These are phyloP conservation scores for Aureobasidium sp. DNA, from an alignment of 2,329 filamentous ascomycete species.

Conservation along the genomic window DNA sequence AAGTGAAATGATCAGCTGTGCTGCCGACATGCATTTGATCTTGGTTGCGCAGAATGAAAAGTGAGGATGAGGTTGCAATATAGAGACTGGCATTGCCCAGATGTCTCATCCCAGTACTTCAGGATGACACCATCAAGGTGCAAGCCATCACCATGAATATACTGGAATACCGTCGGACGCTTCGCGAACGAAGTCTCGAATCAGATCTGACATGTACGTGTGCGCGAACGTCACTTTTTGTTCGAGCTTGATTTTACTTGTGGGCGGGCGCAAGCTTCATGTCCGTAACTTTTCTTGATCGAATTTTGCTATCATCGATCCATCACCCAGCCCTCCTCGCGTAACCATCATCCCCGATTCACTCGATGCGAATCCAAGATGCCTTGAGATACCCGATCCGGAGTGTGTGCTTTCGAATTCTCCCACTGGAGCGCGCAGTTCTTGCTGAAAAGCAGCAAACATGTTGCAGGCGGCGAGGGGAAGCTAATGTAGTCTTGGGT, in stretches of 20 bases:
- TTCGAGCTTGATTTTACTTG: neutral
- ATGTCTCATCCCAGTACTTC: no score
- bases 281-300: neutral
- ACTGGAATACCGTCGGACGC: neutral
- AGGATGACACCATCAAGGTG: no score
- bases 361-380: slow-evolving; percentile 5
- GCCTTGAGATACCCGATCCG: neutral
- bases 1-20: no score
- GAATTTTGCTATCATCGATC: neutral
- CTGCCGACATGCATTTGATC: neutral
- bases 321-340: neutral
- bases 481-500: no score
- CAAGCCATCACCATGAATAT: neutral
- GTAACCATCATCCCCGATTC: neutral
- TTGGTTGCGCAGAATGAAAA: neutral
- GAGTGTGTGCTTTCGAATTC: neutral
- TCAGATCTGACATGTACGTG: neutral
- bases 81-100: neutral
- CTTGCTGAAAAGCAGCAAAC: neutral
- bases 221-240: neutral
- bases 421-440: neutral
- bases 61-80: no score
- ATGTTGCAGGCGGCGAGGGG: neutral
- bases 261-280: neutral
- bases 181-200: neutral